Evolutionary conservation across 2,329 filamentous ascomycete species (phyloP).

Genomic region (Arthrobotrys sinensis): DNA sequence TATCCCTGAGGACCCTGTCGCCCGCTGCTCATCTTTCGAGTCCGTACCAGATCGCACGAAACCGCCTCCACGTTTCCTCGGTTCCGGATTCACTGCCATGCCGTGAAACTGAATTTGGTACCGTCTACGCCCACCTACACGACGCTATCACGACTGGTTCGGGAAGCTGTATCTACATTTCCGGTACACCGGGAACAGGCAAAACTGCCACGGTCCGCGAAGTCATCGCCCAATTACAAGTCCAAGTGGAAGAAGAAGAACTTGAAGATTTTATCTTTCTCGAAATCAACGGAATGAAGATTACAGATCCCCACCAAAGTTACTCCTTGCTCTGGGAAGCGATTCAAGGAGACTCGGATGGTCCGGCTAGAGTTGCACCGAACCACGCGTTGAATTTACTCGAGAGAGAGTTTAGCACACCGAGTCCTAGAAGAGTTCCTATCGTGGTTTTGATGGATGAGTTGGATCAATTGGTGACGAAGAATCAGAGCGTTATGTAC

Average conservation of each 20-base stretch:
- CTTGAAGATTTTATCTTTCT: conserved; percentile 99
- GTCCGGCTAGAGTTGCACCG: conserved; percentile 79
- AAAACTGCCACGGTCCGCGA: conserved; percentile 98
- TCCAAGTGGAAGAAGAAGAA: conserved; percentile 89
- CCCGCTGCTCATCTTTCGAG: conserved; percentile 82
- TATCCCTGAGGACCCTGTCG: conserved; percentile 89
- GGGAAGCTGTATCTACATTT: conserved; percentile 98
- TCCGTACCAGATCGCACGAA: conserved; percentile 91
- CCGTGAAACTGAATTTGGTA: conserved; percentile 89
- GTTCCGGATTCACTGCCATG: conserved; percentile 92
- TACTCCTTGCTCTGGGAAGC: conserved; percentile 97
- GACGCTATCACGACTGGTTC: conserved; percentile 93
- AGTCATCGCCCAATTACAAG: conserved; percentile 89
- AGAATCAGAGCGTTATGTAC: conserved; percentile 99
- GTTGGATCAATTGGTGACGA: conserved; percentile 95
- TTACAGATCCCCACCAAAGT: conserved; percentile 96
- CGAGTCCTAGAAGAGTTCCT: conserved; percentile 89
- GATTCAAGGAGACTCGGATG: conserved; percentile 80
- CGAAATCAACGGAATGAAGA: conserved; percentile 99
- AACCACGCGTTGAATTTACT: conserved; percentile 91
- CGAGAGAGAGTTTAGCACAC: conserved; percentile 91
- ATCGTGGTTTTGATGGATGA: conserved; percentile 99
- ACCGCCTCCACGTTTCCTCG: conserved; percentile 90
- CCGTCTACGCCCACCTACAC: conserved; percentile 93
- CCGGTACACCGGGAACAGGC: conserved; percentile 96